Conservation (phyloP, 352 stramenopile genomes). For the Phytophthora crassamura region DNA sequence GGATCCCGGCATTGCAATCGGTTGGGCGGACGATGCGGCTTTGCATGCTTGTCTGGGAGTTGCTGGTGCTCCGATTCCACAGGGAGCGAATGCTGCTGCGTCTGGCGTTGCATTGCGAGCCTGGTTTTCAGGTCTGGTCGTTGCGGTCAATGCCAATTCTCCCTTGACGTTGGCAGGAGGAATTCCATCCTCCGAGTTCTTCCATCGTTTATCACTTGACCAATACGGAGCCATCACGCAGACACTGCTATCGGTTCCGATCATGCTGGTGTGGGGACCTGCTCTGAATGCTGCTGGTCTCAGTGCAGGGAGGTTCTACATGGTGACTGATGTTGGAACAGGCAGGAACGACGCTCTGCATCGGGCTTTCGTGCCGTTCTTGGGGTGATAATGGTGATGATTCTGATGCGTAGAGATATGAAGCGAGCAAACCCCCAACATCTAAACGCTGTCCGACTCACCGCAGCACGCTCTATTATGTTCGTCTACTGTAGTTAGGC, state of each 20-base stretch:
- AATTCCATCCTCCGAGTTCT: too few species aligned
- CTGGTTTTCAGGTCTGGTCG: neutral
- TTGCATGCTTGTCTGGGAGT: neutral
- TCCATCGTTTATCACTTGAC: too few species aligned
- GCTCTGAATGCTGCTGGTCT: neutral
- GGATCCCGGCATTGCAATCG: too few species aligned
- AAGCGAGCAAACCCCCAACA: too few species aligned
- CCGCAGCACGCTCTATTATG: neutral
- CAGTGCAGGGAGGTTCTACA: neutral
- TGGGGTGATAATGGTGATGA: neutral
- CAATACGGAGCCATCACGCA: too few species aligned
- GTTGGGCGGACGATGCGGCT: too few species aligned
- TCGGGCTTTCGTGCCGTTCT: neutral
- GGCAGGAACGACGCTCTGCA: neutral
- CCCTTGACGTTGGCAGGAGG: too few species aligned
- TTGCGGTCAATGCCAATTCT: too few species aligned
- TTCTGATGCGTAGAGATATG: neutral
- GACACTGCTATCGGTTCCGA: too few species aligned
- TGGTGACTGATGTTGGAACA: neutral
- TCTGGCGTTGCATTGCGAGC: conserved; percentile 8
- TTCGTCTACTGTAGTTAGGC: neutral
- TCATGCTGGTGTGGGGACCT: neutral
- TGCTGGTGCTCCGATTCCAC: neutral
- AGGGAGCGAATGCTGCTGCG: conserved; percentile 5
- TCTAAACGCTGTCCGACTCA: too few species aligned